Conservation (phyloP, 768 basidiomycete species). For the Lactifluus subvellereus region DNA sequence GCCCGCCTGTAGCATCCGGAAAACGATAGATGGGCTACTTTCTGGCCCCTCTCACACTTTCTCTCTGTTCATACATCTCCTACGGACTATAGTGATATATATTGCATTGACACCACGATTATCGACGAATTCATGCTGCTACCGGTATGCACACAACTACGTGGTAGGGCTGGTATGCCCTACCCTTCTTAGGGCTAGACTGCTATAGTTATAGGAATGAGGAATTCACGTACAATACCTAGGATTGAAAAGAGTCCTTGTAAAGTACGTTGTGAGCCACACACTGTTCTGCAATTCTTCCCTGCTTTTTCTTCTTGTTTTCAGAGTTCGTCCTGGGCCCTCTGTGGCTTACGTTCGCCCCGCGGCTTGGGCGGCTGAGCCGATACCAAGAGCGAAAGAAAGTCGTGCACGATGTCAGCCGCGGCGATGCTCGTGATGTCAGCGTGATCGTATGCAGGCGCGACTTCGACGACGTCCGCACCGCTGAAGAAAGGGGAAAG, state of each 20-base stretch:
- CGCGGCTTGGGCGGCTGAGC: constrained; percentile 35
- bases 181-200: background rate
- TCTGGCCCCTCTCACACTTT: background rate
- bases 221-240: background rate
- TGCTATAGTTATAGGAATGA: constrained; percentile 5
- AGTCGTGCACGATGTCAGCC: constrained; percentile 64
- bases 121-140: constrained; percentile 10
- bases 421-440: constrained; percentile 66
- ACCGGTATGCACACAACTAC: background rate
- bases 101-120: background rate
- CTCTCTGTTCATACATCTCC: background rate
- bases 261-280: background rate
- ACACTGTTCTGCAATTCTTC: background rate
- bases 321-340: constrained; percentile 30
- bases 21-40: constrained; percentile 6
- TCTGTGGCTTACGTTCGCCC: constrained; percentile 22
- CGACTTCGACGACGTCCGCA: constrained; percentile 67
- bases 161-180: background rate
- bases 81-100: constrained; percentile 4
- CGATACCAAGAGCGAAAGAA: constrained; percentile 54
- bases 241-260: background rate
- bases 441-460: constrained; percentile 68
- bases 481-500: constrained; percentile 38
- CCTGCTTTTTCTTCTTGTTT: background rate
- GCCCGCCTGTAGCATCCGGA: background rate